Evolutionary conservation across 352 stramenopile species (phyloP), one percentile per base, ranked within the genome.

Genomic region (Lagenidium giganteum): DNA sequence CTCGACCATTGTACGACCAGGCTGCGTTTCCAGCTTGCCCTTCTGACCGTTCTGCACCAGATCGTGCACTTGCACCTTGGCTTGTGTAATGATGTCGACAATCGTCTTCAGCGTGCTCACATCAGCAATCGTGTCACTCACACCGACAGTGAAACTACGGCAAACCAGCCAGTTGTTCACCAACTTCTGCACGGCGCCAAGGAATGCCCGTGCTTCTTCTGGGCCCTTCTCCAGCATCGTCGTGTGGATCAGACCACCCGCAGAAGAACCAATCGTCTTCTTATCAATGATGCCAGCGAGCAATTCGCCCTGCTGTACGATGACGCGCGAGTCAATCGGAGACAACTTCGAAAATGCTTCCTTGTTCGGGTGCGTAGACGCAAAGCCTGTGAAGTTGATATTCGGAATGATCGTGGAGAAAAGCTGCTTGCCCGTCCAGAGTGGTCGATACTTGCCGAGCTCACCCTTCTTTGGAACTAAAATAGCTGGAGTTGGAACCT

Each of bases 361-460:
- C 35, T 95, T 97, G 40, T 77, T 87, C 32, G 96, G 95, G 62
- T 98, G 94, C 16, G 90, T 98, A 47, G 96, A 98, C 5, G 95
- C 83, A 44, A 97, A 98, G 22, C 80, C 78, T 28, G 65, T 87
- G 23, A 99, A 96, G 71, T 99, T 99, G 57, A 99, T 96, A 41
- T 93, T 87, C 3, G 97, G 96, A 22, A 98, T 77, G 57, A 99
- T 97, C 42, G 95, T 80, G 14, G 90, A 97, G 40, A 98, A 94
- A n/a, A 99, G 48, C 66, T 99, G 97, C 61, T 99, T 99, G 26
- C 97, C 97, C 4, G 96, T 99, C 93, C 93, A 98, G 35, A 98
- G 88, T 34, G 96, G 78, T 6, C 64, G 67, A 60, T 94, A 95
- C 60, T 89, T 88, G 58, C 81, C 81, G 25, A 89, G 53, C 55